Percentiles rank a stretch among this genome's conserved stretches.
Evolutionary conservation across 1,284 basidiomycete species (phyloP).

Genomic region (Tremellales sp.): DNA sequence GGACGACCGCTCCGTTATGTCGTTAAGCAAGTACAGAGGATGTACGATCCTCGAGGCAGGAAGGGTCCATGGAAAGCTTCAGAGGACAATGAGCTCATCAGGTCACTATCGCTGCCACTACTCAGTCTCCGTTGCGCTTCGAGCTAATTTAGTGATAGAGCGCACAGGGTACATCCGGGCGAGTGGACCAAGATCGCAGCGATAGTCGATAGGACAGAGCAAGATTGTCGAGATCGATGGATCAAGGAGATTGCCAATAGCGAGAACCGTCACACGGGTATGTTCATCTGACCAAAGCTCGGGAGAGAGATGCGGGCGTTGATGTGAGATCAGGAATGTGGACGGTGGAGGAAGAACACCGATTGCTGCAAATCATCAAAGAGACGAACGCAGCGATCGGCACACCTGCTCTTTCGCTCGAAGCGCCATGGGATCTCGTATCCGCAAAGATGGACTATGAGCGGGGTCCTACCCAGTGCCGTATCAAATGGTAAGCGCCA

Average conservation of each 20-base stretch:
- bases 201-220: slow-evolving; percentile 31
- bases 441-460: slow-evolving; percentile 14
- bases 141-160: slow-evolving; percentile 11
- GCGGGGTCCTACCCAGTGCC: neutral
- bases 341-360: slow-evolving; percentile 19
- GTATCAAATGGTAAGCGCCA: neutral
- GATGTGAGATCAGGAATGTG: slow-evolving; percentile 18
- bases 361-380: slow-evolving; percentile 16
- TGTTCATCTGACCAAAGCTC: neutral
- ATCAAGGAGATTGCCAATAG: slow-evolving; percentile 21
- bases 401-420: slow-evolving; percentile 10
- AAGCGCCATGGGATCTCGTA: slow-evolving; percentile 33
- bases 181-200: slow-evolving; percentile 36
- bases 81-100: slow-evolving; percentile 31
- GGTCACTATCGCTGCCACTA: slow-evolving; percentile 2
- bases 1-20: slow-evolving; percentile 41
- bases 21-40: slow-evolving; percentile 31
- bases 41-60: slow-evolving; percentile 34
- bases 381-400: slow-evolving; percentile 19
- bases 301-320: neutral
- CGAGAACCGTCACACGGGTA: slow-evolving; percentile 14
- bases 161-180: slow-evolving; percentile 26
- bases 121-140: neutral
- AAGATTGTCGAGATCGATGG: slow-evolving; percentile 39
- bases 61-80: slow-evolving; percentile 38